phyloP scores from a whole-genome alignment of 805 yeast species.

The Ogataea zsoltii region DNA sequence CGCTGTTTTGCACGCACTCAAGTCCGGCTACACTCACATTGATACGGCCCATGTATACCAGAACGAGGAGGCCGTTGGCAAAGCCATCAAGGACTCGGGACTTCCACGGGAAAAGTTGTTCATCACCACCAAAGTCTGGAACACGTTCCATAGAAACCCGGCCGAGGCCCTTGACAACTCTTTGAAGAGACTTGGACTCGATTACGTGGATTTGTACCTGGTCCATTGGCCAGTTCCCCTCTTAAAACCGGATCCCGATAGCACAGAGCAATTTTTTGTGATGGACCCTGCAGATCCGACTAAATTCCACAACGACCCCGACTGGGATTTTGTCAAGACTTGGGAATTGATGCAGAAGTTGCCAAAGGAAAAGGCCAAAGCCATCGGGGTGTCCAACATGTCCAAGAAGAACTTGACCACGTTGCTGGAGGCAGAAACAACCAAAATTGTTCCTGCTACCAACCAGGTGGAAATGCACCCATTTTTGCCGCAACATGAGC shows the following conservation, averaged over 20 bases:
- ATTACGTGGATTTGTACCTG: conserved; percentile 46
- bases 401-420: conserved; percentile 31
- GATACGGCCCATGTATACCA: conserved; percentile 44
- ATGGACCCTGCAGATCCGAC: conserved; percentile 29
- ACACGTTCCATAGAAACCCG: conserved; percentile 33
- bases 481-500: conserved; percentile 37
- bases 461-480: conserved; percentile 50
- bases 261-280: conserved; percentile 23
- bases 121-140: conserved; percentile 22
- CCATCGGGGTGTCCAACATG: conserved; percentile 49
- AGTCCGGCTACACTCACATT: conserved; percentile 41
- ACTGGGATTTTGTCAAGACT: conserved; percentile 63
- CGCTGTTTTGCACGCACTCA: conserved; percentile 30
- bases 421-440: conserved; percentile 36
- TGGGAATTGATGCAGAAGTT: conserved; percentile 70
- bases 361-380: conserved; percentile 39
- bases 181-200: conserved; percentile 38
- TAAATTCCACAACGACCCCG: conserved; percentile 32
- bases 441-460: conserved; percentile 42
- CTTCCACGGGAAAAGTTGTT: conserved; percentile 15
- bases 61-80: conserved; percentile 43
- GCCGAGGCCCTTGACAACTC: conserved; percentile 39
- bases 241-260: conserved; percentile 34
- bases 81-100: conserved; percentile 34
- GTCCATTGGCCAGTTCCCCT: conserved; percentile 48